Base-by-base conservation (phyloP, 2,329 filamentous ascomycete species). In the Colletotrichum falcatum region DNA sequence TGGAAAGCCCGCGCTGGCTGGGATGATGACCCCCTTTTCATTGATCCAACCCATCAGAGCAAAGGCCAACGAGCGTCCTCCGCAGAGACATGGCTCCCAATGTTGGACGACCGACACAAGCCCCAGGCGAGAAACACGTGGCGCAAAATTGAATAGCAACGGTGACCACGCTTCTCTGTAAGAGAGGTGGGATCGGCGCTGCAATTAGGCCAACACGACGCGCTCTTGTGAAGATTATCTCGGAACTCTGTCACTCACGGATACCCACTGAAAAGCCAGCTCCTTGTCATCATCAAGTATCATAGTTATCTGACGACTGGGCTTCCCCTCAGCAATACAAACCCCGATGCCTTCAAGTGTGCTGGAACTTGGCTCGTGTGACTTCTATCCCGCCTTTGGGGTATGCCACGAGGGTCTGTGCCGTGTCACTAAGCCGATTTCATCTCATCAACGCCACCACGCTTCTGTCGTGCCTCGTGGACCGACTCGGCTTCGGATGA, bases 361-460 rank as follows among this genome's bases (percentile, higher is more conserved):
- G 65, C 39, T 16, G 53, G 33, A 58, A 20, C n/a, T 20, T 39
- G 12, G 28, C 16, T 60, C 14, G 54, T 11, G 64, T 55, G 42
- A 71, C 68, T 28, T 20, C 1, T n/a, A 54, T 33, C 37, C 37
- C 37, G 56, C 14, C 46, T 30, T 39, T 59, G 46, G 53, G 12
- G 20, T 49, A 62, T 63, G 58, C 68, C 68, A 68, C 58, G 68
- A 71, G 64, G 67, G 35, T 48, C 28, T 54, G 33, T 46, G 23
- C 46, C 53, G 46, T 68, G 28, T 63, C 51, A 68, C 53, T 59
- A 49, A 12, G 42, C 30, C 59, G 59, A 48, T 28, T 44, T 7
- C 28, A 62, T 39, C 37, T 16, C 44, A 16, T 49, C 18, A 18
- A 30, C 49, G 26, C 33, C 23, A 28, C 33, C 35, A n/a, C 42